Conservation (phyloP, 768 basidiomycete species). For the Cystobasidium ongulense region DNA sequence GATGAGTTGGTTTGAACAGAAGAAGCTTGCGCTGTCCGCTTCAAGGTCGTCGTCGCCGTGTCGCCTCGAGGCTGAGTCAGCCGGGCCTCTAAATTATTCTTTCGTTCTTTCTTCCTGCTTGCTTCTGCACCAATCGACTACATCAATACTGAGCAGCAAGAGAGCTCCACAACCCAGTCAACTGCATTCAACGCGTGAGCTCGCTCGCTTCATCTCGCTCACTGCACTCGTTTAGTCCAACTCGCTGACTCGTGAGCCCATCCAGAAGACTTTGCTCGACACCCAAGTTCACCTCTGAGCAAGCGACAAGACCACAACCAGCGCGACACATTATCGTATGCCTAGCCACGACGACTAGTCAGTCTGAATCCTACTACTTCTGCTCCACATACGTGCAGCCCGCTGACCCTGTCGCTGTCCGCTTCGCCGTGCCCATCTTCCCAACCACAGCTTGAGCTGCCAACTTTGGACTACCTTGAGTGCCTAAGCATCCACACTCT, state of each 20-base stretch:
- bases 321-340: neutral
- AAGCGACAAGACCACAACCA: neutral
- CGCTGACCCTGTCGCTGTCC: neutral
- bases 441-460: slow-evolving; percentile 13
- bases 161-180: neutral
- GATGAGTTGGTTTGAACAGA: no score
- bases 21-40: no score
- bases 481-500: neutral
- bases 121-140: no score
- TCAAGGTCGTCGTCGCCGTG: no score
- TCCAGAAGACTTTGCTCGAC: neutral
- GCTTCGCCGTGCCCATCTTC: neutral
- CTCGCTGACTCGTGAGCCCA: neutral
- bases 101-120: no score
- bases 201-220: no score
- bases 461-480: slow-evolving; percentile 10
- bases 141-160: no score
- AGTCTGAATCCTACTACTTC: neutral
- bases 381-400: neutral
- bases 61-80: no score
- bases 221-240: neutral
- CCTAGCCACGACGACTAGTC: neutral
- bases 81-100: no score
- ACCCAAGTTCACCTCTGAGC: neutral
- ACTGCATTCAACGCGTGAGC: neutral